Evolutionary conservation across 805 yeast genomes (phyloP), one percentile per base, ranked within the genome.

Genomic region (Aciculoconidium aculeatum): DNA sequence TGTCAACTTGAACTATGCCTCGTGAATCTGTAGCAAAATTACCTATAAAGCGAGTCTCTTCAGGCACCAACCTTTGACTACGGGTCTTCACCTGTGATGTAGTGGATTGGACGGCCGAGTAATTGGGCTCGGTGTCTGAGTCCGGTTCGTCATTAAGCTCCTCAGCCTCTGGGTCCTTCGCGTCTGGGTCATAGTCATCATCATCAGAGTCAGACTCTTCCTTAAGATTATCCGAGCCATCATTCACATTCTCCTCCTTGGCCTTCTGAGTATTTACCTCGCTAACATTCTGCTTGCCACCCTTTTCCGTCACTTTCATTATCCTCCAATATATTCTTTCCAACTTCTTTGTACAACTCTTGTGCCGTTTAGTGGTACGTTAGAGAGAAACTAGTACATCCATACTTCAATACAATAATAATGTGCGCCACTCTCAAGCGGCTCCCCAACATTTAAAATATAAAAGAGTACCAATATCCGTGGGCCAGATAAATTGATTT

Each of bases 1-100:
- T 17, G 4, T 45, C 15, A 4, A 25, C 22, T 17, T 27, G 31
- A 15, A 34, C 40, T 26, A 32, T 36, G 6, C 40, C 43, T 37
- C 39, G 44, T 19, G 36, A 25, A 28, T 47, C 39, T 12, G 40
- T 37, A 31, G 42, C 37, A 23, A 46, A 38, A 7, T 39, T 40
- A 5, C 36, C 44, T 14, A 32, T 31, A 11, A 24, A 30, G 22
- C 28, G 32, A 22, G 24, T 27, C 25, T 11, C 11, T 10, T 18
- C 28, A 9, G 21, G 30, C 3, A 18, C 15, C 15, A 32, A 32
- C 11, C 76, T 82, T 13, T 78, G 90, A 13, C 72, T 66, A 40
- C 95, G 64, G 0, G 94, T 84, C 44, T 75, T 73, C 19, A 84
- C 70, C 31, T 79, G 65, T 0, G 86, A 80, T 9, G 47, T 61